These are phyloP conservation scores for Protomyces arabidopsidicola DNA, from an alignment of 1,139 yeast species.

Conservation along the genomic window DNA sequence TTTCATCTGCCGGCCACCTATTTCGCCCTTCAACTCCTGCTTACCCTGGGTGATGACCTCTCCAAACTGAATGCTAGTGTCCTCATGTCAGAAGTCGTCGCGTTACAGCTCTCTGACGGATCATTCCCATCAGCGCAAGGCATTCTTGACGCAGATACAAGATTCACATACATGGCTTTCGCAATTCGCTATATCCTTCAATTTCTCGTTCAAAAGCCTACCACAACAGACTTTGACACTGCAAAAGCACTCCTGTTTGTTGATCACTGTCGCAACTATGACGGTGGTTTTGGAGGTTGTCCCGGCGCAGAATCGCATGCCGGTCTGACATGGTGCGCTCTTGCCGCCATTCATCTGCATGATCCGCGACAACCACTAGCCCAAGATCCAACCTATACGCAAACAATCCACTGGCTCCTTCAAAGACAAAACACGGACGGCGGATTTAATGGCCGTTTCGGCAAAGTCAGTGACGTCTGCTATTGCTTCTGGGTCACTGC, in stretches of 20 bases:
- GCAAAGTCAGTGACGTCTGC: slow-evolving; percentile 84
- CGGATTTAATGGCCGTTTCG: slow-evolving; percentile 83
- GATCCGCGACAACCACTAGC: slow-evolving; percentile 32
- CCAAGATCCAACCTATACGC: slow-evolving; percentile 38
- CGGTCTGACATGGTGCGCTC: slow-evolving; percentile 82
- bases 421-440: slow-evolving; percentile 43
- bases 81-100: slow-evolving; percentile 48
- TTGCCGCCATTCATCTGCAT: slow-evolving; percentile 54
- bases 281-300: slow-evolving; percentile 63
- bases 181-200: slow-evolving; percentile 56
- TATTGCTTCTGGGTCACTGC: slow-evolving; percentile 86
- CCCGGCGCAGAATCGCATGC: slow-evolving; percentile 69
- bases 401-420: slow-evolving; percentile 55
- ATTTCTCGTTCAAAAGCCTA: slow-evolving; percentile 40
- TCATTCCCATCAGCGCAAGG: slow-evolving; percentile 38
- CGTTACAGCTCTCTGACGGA: slow-evolving; percentile 37
- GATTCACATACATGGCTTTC: slow-evolving; percentile 72
- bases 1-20: slow-evolving; percentile 67
- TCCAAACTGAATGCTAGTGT: slow-evolving; percentile 32
- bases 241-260: slow-evolving; percentile 46
- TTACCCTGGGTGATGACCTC: slow-evolving; percentile 32
- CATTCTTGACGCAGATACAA: slow-evolving; percentile 64
- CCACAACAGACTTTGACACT: slow-evolving; percentile 46
- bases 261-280: slow-evolving; percentile 45
- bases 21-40: slow-evolving; percentile 50